phyloP scores from a whole-genome alignment of 805 yeast species.

The Schizosaccharomyces cryophilus region DNA sequence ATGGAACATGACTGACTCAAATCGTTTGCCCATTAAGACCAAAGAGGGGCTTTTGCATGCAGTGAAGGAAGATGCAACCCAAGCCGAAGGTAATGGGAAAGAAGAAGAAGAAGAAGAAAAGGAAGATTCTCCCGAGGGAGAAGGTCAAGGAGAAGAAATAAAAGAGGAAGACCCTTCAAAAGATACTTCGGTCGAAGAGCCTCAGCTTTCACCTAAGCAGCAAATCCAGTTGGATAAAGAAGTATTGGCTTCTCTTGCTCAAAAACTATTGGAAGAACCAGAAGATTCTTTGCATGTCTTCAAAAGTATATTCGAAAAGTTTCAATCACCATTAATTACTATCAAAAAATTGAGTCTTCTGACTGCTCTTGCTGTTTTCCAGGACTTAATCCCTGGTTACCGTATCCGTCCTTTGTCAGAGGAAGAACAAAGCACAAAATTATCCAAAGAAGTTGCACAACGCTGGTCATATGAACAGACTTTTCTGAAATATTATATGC shows the following conservation, averaged over 20 bases:
- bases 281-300: neutral
- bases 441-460: slow-evolving; percentile 56
- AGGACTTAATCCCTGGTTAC: slow-evolving; percentile 69
- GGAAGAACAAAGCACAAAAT: slow-evolving; percentile 56
- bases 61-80: neutral
- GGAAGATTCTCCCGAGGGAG: neutral
- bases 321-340: neutral
- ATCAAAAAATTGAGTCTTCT: slow-evolving; percentile 36
- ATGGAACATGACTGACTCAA: neutral
- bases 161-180: neutral
- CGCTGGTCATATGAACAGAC: slow-evolving; percentile 61
- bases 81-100: neutral
- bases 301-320: neutral
- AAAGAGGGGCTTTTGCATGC: neutral
- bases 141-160: neutral
- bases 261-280: neutral
- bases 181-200: neutral
- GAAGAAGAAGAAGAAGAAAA: neutral
- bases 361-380: slow-evolving; percentile 65
- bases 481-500: slow-evolving; percentile 41
- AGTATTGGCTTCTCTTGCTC: neutral
- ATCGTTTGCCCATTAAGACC: neutral
- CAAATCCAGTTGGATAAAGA: neutral
- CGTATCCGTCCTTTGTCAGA: slow-evolving; percentile 64
- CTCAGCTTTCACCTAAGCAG: neutral